Evolutionary conservation across 129 eudicot species (phyloP), one percentile per base, ranked within the genome.

Genomic region (Chrysanthemum lavandulifolium): DNA sequence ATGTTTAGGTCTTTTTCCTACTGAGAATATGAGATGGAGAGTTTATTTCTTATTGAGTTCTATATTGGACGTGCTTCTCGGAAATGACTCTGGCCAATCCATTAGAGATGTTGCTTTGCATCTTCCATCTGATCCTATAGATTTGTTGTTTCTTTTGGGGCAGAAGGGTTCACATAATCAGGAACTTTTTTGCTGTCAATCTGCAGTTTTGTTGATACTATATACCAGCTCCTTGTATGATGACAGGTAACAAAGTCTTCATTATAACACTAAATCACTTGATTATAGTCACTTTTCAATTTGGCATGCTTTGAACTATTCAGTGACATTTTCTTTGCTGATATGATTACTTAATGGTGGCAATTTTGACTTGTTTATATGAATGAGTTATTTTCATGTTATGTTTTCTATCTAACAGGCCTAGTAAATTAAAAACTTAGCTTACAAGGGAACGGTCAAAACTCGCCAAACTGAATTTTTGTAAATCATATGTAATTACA

Each of bases 111-210:
- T 86, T 75, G 94, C 88, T 71, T 66, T 79, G 25, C 73, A 80
- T 83, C 88, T 95, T 71, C 99, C 99, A 60, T 75, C 85, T 31
- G 99, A 95, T 83, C 99, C 97, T 72, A 50, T 83, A 21, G 99
- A 90, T 88, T 69, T 88, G 80, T 78, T 95, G 57, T 90, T 84
- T 80, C 80, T 95, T 25, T 83, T 95, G 10, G 97, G 96, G 55
- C 96, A 88, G 80, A 95, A 80, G 79, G 81, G 89, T 47, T 86
- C 83, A 27, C 84, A 81, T 72, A 82, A 86, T 80, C 66, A 74
- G 66, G 86, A 86, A 72, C 61, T 91, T 72, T 61, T 79, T 62
- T 77, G 78, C 72, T 86, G 96, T 60, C 99, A 95, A 72, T 81
- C 84, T 73, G 93, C 99, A 63, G 87, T 90, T 69, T 65, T 95